Evolutionary conservation across 352 stramenopile genomes (phyloP).

Genomic region (Thalassiosira exigua): DNA sequence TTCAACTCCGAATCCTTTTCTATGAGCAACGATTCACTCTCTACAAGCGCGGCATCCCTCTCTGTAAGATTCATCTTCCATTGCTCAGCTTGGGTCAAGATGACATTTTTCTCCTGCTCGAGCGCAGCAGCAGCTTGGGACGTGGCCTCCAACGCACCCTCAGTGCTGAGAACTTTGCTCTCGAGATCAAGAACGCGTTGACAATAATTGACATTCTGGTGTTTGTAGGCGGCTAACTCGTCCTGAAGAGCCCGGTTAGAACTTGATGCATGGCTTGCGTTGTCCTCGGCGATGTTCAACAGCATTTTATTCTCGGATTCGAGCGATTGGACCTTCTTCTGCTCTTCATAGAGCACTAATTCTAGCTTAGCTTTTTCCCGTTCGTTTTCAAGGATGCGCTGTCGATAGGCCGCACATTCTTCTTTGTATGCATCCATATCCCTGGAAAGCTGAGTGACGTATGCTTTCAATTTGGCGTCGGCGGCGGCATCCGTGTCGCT

Average conservation of each 20-base stretch:
- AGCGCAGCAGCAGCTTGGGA: constrained; percentile 20
- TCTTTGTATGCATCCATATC: constrained; percentile 56
- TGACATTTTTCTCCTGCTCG: constrained; percentile 36
- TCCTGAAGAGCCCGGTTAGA: constrained; percentile 24
- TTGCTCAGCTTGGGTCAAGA: constrained; percentile 18
- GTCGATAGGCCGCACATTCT: constrained; percentile 47
- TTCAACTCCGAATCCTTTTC: constrained; percentile 13
- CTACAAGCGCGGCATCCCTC: constrained; percentile 11
- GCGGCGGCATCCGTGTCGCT: constrained; percentile 7
- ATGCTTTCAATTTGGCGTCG: constrained; percentile 27
- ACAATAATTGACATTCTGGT: constrained; percentile 57
- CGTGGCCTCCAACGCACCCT: constrained; percentile 43
- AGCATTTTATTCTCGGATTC: constrained; percentile 60
- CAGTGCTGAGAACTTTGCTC: constrained; percentile 30
- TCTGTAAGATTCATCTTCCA: not conserved
- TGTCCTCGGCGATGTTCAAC: constrained; percentile 54
- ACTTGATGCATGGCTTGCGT: constrained; percentile 28
- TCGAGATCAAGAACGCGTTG: constrained; percentile 48
- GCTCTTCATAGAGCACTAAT: constrained; percentile 35
- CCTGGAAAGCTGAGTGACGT: constrained; percentile 31
- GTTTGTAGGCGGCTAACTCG: constrained; percentile 50
- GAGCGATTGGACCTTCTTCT: constrained; percentile 43
- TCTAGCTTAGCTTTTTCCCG: constrained; percentile 50
- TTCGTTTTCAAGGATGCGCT: constrained; percentile 50
- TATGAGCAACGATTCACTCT: constrained; percentile 17